Base-by-base conservation (phyloP, 1,139 yeast genomes). In the Yamadazyma siamensis region DNA sequence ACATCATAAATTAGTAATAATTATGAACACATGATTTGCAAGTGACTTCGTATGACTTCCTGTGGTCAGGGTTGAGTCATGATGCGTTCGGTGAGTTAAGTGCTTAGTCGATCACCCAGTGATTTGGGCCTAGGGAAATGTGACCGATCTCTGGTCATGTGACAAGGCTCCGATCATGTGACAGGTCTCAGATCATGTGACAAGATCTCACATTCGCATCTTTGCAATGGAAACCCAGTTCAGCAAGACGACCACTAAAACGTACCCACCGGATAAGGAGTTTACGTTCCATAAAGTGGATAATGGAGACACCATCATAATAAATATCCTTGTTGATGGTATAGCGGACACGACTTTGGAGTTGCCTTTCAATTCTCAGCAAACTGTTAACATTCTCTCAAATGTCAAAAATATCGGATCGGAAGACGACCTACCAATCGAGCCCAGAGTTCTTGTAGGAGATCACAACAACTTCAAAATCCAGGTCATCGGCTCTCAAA, bases 301-400 rank as follows among this genome's bases (percentile, higher is more conserved):
- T 22, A 46, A 59, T 5, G 54, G 42, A 1, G 67, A 67, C 36
- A 56, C 57, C 31, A 47, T 58, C 29, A 53, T 68, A 11, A 31
- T 67, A 32, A 66, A 65, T 34, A 47, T 68, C 7, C 52, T 59
- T 21, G 51, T 59, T 23, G 50, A 66, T 41, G 71, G 71, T 1
- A 52, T 60, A 5, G 56, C 61, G 42, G 74, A 67, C 41, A 56
- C 71, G 10, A 65, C 73, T 0, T 61, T 62, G 34, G 65, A 63
- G 27, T 44, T 68, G 6, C 71, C 72, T 2, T 38, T 64, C 15
- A 52, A 65, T n/a, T 53, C 71, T 7, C 55, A 57, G 34, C 47
- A 61, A 10, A 44, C 61, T 13, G 50, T 56, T 6, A 52, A 47
- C 29, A 41, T 47, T 21, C 38, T 43, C 7, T 46, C 47, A 7